A percentile compares a stretch with the other conserved stretches of the same genome.
phyloP scores from a whole-genome alignment of 2,329 filamentous ascomycete genomes.

The Trichoderma semiorbis region DNA sequence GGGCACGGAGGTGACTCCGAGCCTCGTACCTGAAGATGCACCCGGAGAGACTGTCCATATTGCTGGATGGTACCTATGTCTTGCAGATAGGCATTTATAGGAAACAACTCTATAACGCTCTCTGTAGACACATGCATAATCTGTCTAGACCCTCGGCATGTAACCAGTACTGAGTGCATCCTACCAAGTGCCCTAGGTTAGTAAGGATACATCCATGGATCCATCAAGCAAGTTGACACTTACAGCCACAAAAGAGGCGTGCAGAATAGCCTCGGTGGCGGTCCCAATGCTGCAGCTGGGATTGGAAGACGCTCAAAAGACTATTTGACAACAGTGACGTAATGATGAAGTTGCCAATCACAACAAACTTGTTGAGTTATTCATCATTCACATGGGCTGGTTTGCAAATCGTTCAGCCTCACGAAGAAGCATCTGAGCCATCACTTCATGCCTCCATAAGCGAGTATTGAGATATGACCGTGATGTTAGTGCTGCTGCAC shows the following conservation, averaged over 20 bases:
- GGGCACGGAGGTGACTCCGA: neutral
- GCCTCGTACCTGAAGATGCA: neutral
- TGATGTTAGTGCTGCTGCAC: neutral
- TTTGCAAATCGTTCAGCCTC: neutral
- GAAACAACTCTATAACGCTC: neutral
- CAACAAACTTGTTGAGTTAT: neutral
- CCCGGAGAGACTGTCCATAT: neutral
- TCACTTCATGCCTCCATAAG: neutral
- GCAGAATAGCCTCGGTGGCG: neutral
- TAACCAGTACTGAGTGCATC: neutral
- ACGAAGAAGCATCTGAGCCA: neutral
- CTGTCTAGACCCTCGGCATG: neutral
- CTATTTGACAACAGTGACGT: neutral
- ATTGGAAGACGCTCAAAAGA: neutral
- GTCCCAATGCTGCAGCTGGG: neutral
- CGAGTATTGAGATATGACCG: neutral
- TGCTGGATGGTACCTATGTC: too few species aligned
- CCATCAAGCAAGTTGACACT: neutral
- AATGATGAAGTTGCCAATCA: neutral
- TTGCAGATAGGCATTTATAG: neutral
- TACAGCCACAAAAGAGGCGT: neutral
- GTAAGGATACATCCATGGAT: neutral
- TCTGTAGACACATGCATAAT: neutral
- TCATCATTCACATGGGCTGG: neutral
- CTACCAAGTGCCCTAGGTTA: too few species aligned